Evolutionary conservation across 164 flowering plant genomes (phyloP).

Genomic region (Paratinospora sagittata): DNA sequence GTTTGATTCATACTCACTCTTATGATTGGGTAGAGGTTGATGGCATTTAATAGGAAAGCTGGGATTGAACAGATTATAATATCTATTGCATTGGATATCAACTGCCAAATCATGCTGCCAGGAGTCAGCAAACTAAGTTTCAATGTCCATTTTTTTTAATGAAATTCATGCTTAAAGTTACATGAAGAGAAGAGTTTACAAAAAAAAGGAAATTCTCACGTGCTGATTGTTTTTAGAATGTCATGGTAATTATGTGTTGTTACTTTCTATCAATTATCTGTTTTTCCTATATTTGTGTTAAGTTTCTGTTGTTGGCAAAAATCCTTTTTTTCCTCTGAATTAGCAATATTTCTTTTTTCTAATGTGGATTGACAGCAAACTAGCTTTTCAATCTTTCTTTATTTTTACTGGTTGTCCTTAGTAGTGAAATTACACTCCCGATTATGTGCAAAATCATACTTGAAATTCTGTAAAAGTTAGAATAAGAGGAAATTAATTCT

Average conservation of each 20-base stretch:
- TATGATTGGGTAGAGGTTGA: background rate
- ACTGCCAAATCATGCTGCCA: background rate
- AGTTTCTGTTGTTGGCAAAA: background rate
- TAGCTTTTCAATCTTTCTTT: background rate
- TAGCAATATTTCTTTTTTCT: background rate
- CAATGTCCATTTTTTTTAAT: background rate
- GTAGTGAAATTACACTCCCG: no score
- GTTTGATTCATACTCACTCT: background rate
- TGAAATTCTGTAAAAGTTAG: no score
- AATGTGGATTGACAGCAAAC: background rate
- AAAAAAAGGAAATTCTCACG: background rate
- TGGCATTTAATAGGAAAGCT: background rate
- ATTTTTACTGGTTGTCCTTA: no score
- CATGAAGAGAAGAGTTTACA: background rate
- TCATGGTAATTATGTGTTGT: background rate
- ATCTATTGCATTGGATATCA: background rate
- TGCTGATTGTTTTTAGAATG: background rate
- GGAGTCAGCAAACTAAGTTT: background rate
- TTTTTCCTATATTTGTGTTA: no score
- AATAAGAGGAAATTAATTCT: no score
- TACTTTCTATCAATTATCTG: background rate
- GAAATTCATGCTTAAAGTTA: background rate
- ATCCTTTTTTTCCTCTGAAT: background rate
- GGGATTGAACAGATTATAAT: background rate
- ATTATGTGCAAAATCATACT: background rate